A percentile compares a stretch with the other conserved stretches of the same genome.
phyloP scores from a whole-genome alignment of 163 green algal genomes.

The Prototheca wickerhamii region DNA sequence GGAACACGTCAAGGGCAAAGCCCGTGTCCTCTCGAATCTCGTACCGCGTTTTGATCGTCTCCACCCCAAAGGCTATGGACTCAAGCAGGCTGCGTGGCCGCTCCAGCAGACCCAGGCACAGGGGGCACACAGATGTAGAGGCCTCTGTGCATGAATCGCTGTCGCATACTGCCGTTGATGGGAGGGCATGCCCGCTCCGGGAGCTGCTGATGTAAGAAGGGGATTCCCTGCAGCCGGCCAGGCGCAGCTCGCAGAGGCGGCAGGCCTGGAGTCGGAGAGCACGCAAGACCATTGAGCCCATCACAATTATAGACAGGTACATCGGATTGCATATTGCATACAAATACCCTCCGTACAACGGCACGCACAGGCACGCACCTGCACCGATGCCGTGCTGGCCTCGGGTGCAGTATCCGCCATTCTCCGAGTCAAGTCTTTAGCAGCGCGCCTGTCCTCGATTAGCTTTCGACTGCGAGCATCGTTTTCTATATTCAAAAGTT shows the following conservation, averaged over 20 bases:
- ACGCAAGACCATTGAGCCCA: not conserved
- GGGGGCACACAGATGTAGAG: constrained; percentile 5
- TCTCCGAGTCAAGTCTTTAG: too few species aligned
- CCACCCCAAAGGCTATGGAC: not conserved
- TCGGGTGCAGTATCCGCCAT: too few species aligned
- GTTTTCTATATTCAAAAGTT: not conserved
- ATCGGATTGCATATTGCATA: too few species aligned
- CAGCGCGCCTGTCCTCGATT: too few species aligned
- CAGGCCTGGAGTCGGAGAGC: constrained; percentile 14
- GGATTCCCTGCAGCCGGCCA: not conserved
- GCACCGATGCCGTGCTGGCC: too few species aligned
- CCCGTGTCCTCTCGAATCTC: not conserved
- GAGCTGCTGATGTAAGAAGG: not conserved
- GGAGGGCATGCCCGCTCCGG: not conserved
- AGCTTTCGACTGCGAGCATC: too few species aligned
- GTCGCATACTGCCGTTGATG: not conserved
- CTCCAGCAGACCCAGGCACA: constrained; percentile 19
- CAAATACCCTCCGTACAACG: too few species aligned
- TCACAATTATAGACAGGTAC: too few species aligned
- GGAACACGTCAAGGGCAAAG: constrained; percentile 19
- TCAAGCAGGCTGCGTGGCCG: not conserved
- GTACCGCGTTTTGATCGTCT: not conserved
- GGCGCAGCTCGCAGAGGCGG: constrained; percentile 10
- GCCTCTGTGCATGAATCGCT: not conserved
- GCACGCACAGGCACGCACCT: not conserved